Base-by-base conservation (phyloP, 257 asterid species). In the Plectranthus barbatus region DNA sequence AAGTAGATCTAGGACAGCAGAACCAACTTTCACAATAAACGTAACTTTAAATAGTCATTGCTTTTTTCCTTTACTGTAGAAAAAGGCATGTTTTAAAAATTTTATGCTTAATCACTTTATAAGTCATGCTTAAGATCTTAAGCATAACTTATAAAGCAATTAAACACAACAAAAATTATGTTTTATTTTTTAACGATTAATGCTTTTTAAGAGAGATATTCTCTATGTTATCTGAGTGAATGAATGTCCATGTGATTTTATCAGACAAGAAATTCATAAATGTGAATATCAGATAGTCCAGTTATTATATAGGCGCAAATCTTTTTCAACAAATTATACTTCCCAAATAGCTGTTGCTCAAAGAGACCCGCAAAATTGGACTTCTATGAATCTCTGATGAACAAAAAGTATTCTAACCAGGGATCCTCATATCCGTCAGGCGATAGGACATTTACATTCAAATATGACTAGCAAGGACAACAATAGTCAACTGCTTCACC, bases 281-380 rank as follows among this genome's bases (percentile, higher is more conserved):
- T 26, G 62, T 47, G 34, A 26, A 56, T 1, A 34, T 12, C 39
- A 23, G 24, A 57, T 20, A 46, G 34, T 48, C 11, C 29, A 56
- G 53, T 2, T 39, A 39, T 19, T 33, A 65, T 9, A 66, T 51
- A 24, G 31, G n/a, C n/a, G n/a, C 56, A 61, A 50, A 49, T 34
- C 49, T 56, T 68, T 17, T 50, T 42, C 54, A 66, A 36, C 40
- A 40, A 23, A 42, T 54, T 58, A 63, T 34, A 48, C 9, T 52
- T 53, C 56, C 56, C n/a, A 21, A 54, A 31, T 13, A 46, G 50
- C 41, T 55, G 19, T 23, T 42, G 57, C 24, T 45, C 10, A 13
- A 50, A 70, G 29, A 29, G 49, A 18, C 64, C 66, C 20, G 4
- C 42, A 37, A 62, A 20, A 7, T 34, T 20, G 36, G 40, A 36